Conservation (phyloP, 805 yeast species). For the Tetrapisispora fleetii region DNA sequence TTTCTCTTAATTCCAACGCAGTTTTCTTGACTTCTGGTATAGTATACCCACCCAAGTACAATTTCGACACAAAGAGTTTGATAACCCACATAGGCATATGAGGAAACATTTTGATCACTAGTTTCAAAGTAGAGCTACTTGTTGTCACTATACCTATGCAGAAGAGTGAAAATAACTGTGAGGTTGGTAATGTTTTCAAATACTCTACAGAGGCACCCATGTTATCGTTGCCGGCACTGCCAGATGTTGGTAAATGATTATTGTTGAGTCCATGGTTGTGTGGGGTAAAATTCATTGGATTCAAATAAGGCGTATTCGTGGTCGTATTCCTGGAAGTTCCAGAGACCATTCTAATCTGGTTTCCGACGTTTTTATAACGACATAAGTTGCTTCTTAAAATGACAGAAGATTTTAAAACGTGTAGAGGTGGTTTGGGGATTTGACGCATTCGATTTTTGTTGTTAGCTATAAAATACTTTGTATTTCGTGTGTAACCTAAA, state of each 20-base stretch:
- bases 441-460: background rate
- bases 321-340: background rate
- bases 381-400: background rate
- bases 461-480: no score
- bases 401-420: background rate
- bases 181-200: slow-evolving; percentile 41
- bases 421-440: background rate
- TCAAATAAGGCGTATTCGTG: background rate
- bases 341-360: background rate
- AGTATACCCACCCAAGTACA: slow-evolving; percentile 87
- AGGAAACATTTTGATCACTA: slow-evolving; percentile 60
- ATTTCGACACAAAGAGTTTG: slow-evolving; percentile 63
- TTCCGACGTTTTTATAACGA: background rate
- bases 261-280: background rate
- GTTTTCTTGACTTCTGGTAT: slow-evolving; percentile 59
- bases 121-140: slow-evolving; percentile 49
- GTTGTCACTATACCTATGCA: slow-evolving; percentile 63
- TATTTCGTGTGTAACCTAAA: no score
- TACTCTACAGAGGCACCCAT: slow-evolving; percentile 26
- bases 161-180: slow-evolving; percentile 53
- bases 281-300: background rate
- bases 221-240: background rate
- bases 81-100: slow-evolving; percentile 63
- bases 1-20: slow-evolving; percentile 51
- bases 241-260: background rate